Base-by-base conservation (phyloP, 2,329 filamentous ascomycete genomes). In the Colletotrichum paranaense region DNA sequence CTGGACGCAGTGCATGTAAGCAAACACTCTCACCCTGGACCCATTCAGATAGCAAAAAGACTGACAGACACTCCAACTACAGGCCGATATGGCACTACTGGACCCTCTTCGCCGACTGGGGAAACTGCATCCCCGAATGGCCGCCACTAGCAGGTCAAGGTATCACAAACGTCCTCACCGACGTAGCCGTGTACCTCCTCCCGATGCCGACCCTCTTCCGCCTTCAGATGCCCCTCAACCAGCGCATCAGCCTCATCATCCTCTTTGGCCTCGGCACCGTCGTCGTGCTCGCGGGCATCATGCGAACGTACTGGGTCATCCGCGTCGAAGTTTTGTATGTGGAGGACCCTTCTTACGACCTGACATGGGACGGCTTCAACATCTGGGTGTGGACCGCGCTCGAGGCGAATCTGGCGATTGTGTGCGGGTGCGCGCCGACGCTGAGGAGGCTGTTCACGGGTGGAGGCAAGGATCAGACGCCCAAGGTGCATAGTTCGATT, bases 381-480 rank as follows among this genome's bases (percentile, higher is more conserved):
- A 76, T 85, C 30, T 85, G 83, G 83, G 81, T 84, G 32, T 85
- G 83, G 83, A 84, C 83, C 1, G 81, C 83, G 3, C 79, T 84
- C 24, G 83, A 85, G 74, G 82, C 81, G 1, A 83, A 85, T 55
- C 72, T 85, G 14, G 83, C 82, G 19, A 79, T 85, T 24, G 82
- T 84, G 32, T 84, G 83, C 63, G 82, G 83, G 16, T 84, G 82
- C 57, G 78, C 82, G 2, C 83, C 83, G 1, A 80, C 80, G 19
- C 77, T 85, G 53, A 75, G 79, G 1, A 77, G 78, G 0, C 71
- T 81, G 49, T 56, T 72, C 9, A 63, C 63, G 16, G 4, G 16
- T 9, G 42, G 53, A n/a, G n/a, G 56, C 6, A 53, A 1, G n/a
- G 63, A 14, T 26, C 28, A 59, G 32, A 1, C 56, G 26, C 32